Base-by-base conservation (phyloP, 331 rosid species). In the Malus hybrid region DNA sequence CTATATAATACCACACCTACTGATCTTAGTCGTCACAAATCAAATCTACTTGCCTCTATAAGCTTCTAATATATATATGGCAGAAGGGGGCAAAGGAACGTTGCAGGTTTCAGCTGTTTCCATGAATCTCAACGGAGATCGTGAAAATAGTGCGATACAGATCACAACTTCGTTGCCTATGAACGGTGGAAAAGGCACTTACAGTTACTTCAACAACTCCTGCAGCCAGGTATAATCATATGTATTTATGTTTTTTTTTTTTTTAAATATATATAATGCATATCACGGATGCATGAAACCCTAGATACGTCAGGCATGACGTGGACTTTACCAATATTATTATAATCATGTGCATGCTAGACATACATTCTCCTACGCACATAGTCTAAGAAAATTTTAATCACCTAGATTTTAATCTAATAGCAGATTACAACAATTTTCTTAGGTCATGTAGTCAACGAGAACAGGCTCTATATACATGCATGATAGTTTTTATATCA, bases 151-250 rank as follows among this genome's bases (percentile, higher is more conserved):
- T 16, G 11, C 24, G 2, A 78, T 75, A 72, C 12, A n/a, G 60
- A 66, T 63, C 18, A 53, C 53, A 62, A 55, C 58, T 32, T 36
- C 74, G 0, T 46, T 68, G 12, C 79, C 87, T 13, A 57, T 80
- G 36, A 80, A 77, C 63, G 82, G 82, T 18, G 87, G 88, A 19
- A 36, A 33, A 53, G 86, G 82, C 48, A 73, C 20, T n/a, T 48
- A 73, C 80, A 82, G 88, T 86, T 82, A 85, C 73, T 69, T 72
- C 73, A 82, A 79, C 62, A 82, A 82, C 53, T 82, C 87, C 46
- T 63, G 48, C 74, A 67, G 53, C 72, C 86, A 85, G 86, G 89
- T 85, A 64, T 15, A 13, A 28, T 24, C 24, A 24, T 24, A 24
- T 28, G 29, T 28, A 28, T 28, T 28, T 28, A 3, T 28, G 29